Base-by-base conservation (phyloP, 768 basidiomycete species). In the Suillus lakei region DNA sequence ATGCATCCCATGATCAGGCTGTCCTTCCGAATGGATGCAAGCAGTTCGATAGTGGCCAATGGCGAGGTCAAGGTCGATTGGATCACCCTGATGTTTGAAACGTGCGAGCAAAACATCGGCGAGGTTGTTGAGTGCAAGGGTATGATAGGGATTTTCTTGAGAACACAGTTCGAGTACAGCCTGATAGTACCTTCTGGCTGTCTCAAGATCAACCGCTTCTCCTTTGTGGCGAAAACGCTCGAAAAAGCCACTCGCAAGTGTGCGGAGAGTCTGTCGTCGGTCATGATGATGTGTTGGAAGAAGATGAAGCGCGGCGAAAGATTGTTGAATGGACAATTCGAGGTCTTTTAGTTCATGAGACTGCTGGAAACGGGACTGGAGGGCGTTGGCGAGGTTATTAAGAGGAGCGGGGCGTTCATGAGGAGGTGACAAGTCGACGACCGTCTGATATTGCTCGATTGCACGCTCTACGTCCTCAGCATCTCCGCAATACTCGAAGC, bases 31-130 rank as follows among this genome's bases (percentile, higher is more conserved):
- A 39, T 72, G 63, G 10, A 73, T 61, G 4, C 56, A 34, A 56
- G 75, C 68, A 4, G 64, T 64, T 44, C 69, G 67, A 59, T 72
- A 72, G 54, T 76, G 69, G 32, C 67, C 50, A 12, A 76, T 66
- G 2, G 75, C 76, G 41, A 69, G 63, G 34, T 80, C 70, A 30
- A 79, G 69, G 56, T 80, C 78, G 16, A 63, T 26, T 10, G 67
- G 36, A 32, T 72, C 48, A 5, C 63, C 66, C 12, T 64, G 62
- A 3, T 69, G 61, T 30, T 71, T 69, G 59, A 79, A 80, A 26
- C 71, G 77, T 60, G 68, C 64, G 13, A 68, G 36, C 16, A 78
- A 69, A 5, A 71, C 70, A 50, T 71, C 69, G 3, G 74, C 77
- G 36, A 78, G 66, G 61, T 76, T 77, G n/a, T 63, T 69, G 39